These are phyloP conservation scores for Ceratocystis colombiana DNA, from an alignment of 2,329 filamentous ascomycete genomes.

Conservation along the genomic window DNA sequence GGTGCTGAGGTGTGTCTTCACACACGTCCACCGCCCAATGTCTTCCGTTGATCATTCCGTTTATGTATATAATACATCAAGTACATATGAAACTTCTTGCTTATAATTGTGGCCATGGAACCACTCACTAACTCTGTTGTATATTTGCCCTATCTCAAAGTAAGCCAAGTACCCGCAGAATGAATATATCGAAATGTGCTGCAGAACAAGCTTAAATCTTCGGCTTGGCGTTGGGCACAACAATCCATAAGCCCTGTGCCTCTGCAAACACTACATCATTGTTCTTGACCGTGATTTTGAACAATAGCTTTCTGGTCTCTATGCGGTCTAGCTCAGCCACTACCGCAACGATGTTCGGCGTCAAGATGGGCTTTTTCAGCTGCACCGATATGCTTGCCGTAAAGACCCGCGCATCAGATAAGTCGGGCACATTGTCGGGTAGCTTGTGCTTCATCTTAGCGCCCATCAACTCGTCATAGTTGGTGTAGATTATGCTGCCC, in stretches of 20 bases:
- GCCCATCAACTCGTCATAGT: constrained; percentile 26
- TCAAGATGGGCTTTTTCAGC: constrained; percentile 26
- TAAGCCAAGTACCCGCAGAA: too few relatives aligned
- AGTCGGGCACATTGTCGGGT: constrained; percentile 19
- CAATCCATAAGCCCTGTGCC: constrained; percentile 21
- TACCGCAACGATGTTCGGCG: constrained; percentile 26
- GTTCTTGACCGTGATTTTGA: constrained; percentile 26
- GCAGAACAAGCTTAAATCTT: constrained; percentile 18
- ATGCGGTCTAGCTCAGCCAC: constrained; percentile 26
- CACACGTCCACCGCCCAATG: background rate
- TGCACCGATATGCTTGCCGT: constrained; percentile 27
- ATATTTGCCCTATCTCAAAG: too few relatives aligned
- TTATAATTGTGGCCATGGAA: background rate
- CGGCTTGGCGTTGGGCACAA: background rate
- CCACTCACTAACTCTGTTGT: background rate
- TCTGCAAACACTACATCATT: constrained; percentile 15
- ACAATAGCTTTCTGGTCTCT: constrained; percentile 26
- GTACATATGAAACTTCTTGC: background rate
- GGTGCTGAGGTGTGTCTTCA: background rate
- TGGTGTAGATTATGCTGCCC: constrained; percentile 28
- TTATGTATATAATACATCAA: constrained; percentile 11
- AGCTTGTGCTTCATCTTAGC: constrained; percentile 21
- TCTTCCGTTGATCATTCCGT: background rate
- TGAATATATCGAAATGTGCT: background rate
- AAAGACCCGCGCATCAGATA: constrained; percentile 19